Evolutionary conservation across 2,329 filamentous ascomycete genomes (phyloP).

Genomic region (Coniochaeta sp.): DNA sequence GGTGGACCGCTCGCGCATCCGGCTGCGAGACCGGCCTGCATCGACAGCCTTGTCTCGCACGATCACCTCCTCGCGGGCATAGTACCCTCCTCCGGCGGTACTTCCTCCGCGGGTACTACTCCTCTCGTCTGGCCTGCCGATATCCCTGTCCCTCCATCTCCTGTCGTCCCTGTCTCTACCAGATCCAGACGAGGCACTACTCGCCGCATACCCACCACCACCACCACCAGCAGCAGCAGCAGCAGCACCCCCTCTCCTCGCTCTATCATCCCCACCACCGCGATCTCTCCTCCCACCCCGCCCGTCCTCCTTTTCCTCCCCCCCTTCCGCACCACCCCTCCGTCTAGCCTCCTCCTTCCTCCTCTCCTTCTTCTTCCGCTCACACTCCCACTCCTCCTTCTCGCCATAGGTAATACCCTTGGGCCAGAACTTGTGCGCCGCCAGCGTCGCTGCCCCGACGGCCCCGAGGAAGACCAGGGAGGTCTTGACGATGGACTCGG

Average conservation of each 20-base stretch:
- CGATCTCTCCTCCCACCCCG: background rate
- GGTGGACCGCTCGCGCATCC: background rate
- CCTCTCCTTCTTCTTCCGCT: conserved; percentile 8
- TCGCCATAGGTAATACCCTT: conserved; percentile 28
- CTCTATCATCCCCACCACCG: background rate
- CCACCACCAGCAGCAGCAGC: background rate
- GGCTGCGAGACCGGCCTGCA: background rate
- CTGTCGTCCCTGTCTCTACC: background rate
- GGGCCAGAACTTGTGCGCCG: conserved; percentile 29
- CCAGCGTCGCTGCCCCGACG: conserved; percentile 26
- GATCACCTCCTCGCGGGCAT: background rate
- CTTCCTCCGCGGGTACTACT: background rate
- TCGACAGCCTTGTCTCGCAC: background rate
- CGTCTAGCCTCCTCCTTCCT: conserved; percentile 6
- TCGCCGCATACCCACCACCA: background rate
- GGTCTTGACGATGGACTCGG: conserved; percentile 19
- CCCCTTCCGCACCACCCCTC: background rate
- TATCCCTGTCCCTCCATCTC: background rate
- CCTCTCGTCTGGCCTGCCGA: background rate
- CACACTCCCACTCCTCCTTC: conserved; percentile 26
- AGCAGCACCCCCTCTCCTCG: background rate
- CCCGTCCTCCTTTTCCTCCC: background rate
- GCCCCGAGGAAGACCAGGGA: conserved; percentile 29
- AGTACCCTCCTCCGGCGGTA: background rate
- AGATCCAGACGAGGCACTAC: background rate